Evolutionary conservation across 371 early-diverging fungal species (phyloP).

Genomic region (Rhizomucor pusillus): DNA sequence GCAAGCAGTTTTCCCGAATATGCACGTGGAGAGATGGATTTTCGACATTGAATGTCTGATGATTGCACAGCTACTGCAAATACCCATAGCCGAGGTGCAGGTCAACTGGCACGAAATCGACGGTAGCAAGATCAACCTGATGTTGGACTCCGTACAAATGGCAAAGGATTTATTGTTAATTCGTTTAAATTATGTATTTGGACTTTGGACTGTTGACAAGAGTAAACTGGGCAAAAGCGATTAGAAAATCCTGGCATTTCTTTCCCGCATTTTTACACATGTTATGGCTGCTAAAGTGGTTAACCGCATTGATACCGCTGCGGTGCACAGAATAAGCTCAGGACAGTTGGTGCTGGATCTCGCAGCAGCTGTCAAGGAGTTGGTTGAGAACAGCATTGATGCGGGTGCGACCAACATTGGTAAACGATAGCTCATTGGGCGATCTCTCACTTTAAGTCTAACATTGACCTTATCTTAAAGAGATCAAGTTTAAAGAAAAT

Average conservation of each 20-base stretch:
- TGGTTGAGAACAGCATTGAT: conserved; percentile 97
- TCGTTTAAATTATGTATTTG: conserved; percentile 80
- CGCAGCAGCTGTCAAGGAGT: conserved; percentile 87
- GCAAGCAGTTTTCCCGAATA: conserved; percentile 74
- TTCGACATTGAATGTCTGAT: conserved; percentile 95
- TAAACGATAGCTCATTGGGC: conserved; percentile 19
- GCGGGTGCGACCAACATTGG: conserved; percentile 85
- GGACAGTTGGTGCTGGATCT: conserved; percentile 93
- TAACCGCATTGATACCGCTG: conserved; percentile 40
- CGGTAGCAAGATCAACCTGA: conserved; percentile 88
- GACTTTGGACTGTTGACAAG: conserved; percentile 68
- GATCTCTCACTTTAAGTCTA: neutral
- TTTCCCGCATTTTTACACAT: conserved; percentile 13
- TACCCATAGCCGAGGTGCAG: conserved; percentile 85
- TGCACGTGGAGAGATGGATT: conserved; percentile 96
- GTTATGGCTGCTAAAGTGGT: too few relatives aligned
- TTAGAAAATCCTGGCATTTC: conserved; percentile 6
- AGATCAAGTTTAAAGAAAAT: conserved; percentile 78
- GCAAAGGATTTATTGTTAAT: conserved; percentile 84
- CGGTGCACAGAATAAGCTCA: conserved; percentile 80
- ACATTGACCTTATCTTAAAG: conserved; percentile 24
- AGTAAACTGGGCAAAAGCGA: conserved; percentile 15
- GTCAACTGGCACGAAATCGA: conserved; percentile 96
- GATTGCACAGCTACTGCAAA: conserved; percentile 65
- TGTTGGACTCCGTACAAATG: conserved; percentile 88